Evolutionary conservation across 805 yeast species (phyloP), one percentile per base, ranked within the genome.

Genomic region (Lachancea mirantina): DNA sequence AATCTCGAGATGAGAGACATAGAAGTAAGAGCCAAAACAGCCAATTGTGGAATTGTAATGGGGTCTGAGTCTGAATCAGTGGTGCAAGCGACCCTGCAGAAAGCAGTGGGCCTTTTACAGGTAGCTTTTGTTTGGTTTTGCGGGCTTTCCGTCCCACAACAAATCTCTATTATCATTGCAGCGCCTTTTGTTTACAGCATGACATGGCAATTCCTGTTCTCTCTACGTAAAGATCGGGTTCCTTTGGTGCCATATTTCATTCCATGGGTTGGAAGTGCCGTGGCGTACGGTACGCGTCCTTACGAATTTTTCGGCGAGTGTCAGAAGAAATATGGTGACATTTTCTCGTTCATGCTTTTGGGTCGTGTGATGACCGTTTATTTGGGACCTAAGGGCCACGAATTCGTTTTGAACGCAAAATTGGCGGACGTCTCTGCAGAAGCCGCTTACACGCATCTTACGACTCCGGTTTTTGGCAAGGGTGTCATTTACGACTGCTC

Each of bases 391-490:
- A 84, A 84, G 62, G 98, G 98, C 46, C 96, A 92, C 61, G 98
- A 92, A 59, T 88, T 92, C 56, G 85, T 89, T 28, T 76, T 92
- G 47, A 92, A 92, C 61, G 84, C 95, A 26, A 88, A 84, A 62
- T 68, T 82, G 34, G 74, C 78, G 19, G 95, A 85, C 49, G 97
- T 88, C 15, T 78, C 87, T 30, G 98, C 98, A 29, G 97, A 92
- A 59, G 96, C 83, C 30, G 97, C 96, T 23, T 92, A 92, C 65
- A 71, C 79, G 41, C 96, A 88, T 57, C 71, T 92, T 61, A 92
- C 98, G n/a, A 89, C 97, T n/a, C 98, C 98, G 9, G 96, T 87
- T 10, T 92, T 92, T 48, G 98, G 98, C 49, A 77, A 87, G 53
- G 98, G 97, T 51, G 98, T 92, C 34, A 83, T 92, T 33, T 92